These are phyloP conservation scores for Syzygium aromaticum DNA, from an alignment of 345 rosid genomes.

Conservation along the genomic window DNA sequence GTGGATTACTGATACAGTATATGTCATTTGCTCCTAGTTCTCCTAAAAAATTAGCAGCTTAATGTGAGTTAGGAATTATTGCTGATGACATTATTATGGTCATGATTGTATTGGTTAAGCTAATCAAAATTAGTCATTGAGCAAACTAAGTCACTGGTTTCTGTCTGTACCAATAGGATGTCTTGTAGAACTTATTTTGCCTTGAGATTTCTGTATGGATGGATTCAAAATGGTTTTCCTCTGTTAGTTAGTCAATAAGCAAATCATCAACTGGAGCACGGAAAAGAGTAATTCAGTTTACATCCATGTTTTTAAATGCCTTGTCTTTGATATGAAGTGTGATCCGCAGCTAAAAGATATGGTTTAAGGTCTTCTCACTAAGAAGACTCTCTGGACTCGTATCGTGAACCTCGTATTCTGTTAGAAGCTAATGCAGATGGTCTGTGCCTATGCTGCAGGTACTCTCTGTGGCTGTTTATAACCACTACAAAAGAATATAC, in stretches of 20 bases:
- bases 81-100: not conserved
- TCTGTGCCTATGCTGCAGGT: conserved; percentile 35
- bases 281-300: not conserved
- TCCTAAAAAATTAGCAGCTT: not conserved
- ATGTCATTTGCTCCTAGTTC: not conserved
- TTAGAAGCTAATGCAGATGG: not conserved
- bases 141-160: not conserved
- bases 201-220: not conserved
- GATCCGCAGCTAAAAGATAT: not conserved
- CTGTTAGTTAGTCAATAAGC: not conserved
- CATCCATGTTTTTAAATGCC: not conserved
- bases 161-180: not conserved
- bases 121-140: not conserved
- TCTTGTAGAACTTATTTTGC: not conserved
- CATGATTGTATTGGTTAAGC: not conserved
- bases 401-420: not conserved
- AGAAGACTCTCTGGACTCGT: not conserved
- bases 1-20: not conserved
- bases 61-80: not conserved
- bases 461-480: conserved; percentile 88
- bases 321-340: not conserved
- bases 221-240: not conserved
- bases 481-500: conserved; percentile 89
- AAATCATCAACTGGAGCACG: not conserved
- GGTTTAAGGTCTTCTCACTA: not conserved